Evolutionary conservation across 2,329 filamentous ascomycete genomes (phyloP), one percentile per base, ranked within the genome.

Genomic region (Passalora sequoiae): DNA sequence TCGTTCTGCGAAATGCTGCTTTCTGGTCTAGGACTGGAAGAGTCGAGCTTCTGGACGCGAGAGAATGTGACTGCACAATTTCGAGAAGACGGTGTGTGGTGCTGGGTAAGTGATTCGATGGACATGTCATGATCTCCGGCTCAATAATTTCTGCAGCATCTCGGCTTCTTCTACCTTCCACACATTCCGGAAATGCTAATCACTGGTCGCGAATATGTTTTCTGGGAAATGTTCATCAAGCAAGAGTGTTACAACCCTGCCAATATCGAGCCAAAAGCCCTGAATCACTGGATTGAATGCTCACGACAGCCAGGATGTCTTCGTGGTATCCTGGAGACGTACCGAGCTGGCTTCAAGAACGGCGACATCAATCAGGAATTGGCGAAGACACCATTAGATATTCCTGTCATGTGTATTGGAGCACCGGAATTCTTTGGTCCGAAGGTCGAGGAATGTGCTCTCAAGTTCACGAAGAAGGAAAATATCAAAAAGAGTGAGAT

Each of bases 211-310:
- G 65, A 67, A 50, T 53, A 59, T 20, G 64, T 66, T 44, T 66
- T 67, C 28, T 67, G 64, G 64, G 62, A 62, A 41, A 60, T 60
- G 53, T 67, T 67, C 49, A 66, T 67, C 54, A 65, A 64, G 44
- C 61, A 63, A 28, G 64, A 68, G 50, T 67, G 64, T 49, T 66
- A 66, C 44, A 65, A 67, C 40, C 64, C 64, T 5, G 60, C 59
- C 33, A 50, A 57, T 4, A 60, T 68, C 22, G 61, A 64, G 38
- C 60, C 57, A 1, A 54, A 54, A 35, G 63, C 57, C 4, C 38
- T 63, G 24, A 52, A 63, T 40, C 59, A 65, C 46, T 60, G 61
- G 61, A 54, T 61, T 27, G 59, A 57, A 42, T 60, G 56, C 37
- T 59, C 57, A 24, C 60, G 58, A 49, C 57, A 60, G 22, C 60